A percentile compares a stretch with the other conserved stretches of the same genome.
Conservation (phyloP, 805 yeast genomes). For the Spathaspora passalidarum region DNA sequence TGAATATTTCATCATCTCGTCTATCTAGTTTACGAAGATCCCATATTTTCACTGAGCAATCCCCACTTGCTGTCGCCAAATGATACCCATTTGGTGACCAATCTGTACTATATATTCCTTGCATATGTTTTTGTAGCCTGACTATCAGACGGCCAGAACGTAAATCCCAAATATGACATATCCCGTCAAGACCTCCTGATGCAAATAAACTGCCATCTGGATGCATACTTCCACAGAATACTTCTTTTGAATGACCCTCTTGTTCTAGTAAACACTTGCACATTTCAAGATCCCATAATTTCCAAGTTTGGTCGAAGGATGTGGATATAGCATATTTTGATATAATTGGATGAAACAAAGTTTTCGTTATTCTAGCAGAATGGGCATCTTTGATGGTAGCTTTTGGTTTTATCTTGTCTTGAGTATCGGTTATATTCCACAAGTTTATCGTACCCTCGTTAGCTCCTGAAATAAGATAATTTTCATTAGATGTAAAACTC, state of each 20-base stretch:
- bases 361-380: constrained; percentile 53
- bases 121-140: constrained; percentile 62
- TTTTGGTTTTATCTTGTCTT: constrained; percentile 14
- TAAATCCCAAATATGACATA: constrained; percentile 80
- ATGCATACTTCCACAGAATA: constrained; percentile 61
- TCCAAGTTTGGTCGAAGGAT: constrained; percentile 85
- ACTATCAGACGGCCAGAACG: constrained; percentile 68
- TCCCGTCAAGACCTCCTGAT: constrained; percentile 76
- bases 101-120: constrained; percentile 65
- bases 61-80: constrained; percentile 82
- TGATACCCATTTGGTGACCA: constrained; percentile 78
- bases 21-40: constrained; percentile 55
- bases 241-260: constrained; percentile 82
- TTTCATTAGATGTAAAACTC: constrained; percentile 32
- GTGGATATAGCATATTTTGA: constrained; percentile 60
- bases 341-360: constrained; percentile 60
- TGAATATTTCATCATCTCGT: constrained; percentile 31
- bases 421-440: constrained; percentile 21
- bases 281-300: constrained; percentile 71
- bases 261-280: constrained; percentile 51
- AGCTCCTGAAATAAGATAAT: constrained; percentile 32
- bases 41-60: constrained; percentile 79
- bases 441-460: constrained; percentile 33
- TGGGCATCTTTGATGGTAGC: constrained; percentile 26
- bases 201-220: constrained; percentile 75